Percentiles rank a stretch among this genome's conserved stretches.
These are phyloP conservation scores for Berberis vulgaris DNA, from an alignment of 164 flowering plant genomes.

Conservation along the genomic window DNA sequence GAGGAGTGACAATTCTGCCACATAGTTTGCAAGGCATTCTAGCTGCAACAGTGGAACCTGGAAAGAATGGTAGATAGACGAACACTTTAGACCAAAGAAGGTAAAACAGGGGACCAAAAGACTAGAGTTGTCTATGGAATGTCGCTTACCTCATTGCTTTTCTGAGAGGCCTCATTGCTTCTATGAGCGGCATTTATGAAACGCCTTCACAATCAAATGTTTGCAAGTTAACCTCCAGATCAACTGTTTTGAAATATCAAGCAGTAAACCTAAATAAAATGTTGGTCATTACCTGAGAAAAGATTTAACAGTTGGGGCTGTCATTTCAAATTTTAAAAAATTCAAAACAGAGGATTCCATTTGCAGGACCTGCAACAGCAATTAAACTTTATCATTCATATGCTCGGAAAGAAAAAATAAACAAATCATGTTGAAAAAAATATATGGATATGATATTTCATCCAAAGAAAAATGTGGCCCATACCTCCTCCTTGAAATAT, in stretches of 20 bases:
- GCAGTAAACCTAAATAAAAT: neutral
- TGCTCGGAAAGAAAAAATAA: neutral
- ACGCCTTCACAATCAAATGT: slow-evolving; percentile 37
- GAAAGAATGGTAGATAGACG: neutral
- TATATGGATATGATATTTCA: neutral
- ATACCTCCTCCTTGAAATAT: slow-evolving; percentile 86
- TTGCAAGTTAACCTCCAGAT: slow-evolving; percentile 7
- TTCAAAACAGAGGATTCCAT: slow-evolving; percentile 90
- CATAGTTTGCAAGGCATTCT: slow-evolving; percentile 77
- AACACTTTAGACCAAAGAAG: neutral
- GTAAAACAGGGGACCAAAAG: neutral
- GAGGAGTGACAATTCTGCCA: slow-evolving; percentile 84
- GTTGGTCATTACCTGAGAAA: slow-evolving; percentile 58
- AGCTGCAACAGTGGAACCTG: slow-evolving; percentile 64
- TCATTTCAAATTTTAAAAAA: slow-evolving; percentile 87
- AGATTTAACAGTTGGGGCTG: slow-evolving; percentile 85
- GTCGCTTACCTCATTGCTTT: slow-evolving; percentile 45
- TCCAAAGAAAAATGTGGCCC: neutral
- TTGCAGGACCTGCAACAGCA: slow-evolving; percentile 58
- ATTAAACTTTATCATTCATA: neutral
- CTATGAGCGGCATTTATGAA: slow-evolving; percentile 88
- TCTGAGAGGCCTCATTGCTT: slow-evolving; percentile 74
- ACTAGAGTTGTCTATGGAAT: neutral
- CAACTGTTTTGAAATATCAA: neutral
- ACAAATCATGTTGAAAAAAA: neutral